phyloP scores from a whole-genome alignment of 176 grass and related monocot species.

The Panicum miliaceum region DNA sequence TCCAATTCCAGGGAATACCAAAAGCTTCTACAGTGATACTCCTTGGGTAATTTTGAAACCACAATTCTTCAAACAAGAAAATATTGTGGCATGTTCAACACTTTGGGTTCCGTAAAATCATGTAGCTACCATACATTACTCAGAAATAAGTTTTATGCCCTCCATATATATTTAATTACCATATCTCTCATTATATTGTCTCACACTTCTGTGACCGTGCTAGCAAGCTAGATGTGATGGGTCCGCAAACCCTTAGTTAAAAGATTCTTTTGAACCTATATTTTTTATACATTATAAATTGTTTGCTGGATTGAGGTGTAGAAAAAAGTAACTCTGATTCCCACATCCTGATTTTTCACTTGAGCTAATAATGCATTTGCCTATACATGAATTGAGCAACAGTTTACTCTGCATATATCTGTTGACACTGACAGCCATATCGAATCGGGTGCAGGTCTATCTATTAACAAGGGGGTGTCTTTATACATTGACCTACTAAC shows the following conservation, averaged over 20 bases:
- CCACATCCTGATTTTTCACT: neutral
- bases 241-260: neutral
- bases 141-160: neutral
- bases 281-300: neutral
- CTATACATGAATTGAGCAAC: neutral
- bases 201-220: neutral
- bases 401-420: slow-evolving; percentile 4
- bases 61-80: neutral
- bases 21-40: neutral
- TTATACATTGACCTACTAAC: slow-evolving; percentile 37
- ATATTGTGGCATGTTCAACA: neutral
- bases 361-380: neutral
- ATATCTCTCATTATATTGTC: neutral
- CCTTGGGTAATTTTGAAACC: neutral
- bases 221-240: neutral
- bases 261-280: neutral
- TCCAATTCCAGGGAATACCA: neutral
- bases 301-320: neutral
- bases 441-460: neutral
- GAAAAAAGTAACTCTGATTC: neutral
- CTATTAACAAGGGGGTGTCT: neutral
- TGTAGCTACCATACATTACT: neutral
- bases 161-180: neutral
- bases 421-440: neutral
- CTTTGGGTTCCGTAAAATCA: neutral